A percentile compares a stretch with the other conserved stretches of the same genome.
Conservation (phyloP, 2,329 filamentous ascomycete genomes). For the Pezicula neosporulosa region DNA sequence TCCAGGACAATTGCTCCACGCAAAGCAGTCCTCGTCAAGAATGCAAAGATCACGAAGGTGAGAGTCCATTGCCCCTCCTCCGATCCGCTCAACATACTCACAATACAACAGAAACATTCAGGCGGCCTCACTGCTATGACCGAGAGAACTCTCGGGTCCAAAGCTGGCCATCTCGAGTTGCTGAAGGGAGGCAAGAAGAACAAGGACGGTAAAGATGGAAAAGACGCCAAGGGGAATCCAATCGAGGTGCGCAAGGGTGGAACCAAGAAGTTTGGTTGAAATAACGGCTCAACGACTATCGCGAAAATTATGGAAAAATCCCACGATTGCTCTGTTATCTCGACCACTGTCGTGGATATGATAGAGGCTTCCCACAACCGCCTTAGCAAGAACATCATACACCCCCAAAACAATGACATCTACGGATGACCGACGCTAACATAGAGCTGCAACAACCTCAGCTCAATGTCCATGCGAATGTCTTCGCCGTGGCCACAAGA, state of each 20-base stretch:
- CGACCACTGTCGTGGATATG: too few species aligned
- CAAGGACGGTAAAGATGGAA: conserved; percentile 34
- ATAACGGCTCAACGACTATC: too few species aligned
- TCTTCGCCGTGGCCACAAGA: too few species aligned
- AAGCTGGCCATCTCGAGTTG: conserved; percentile 68
- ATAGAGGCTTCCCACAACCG: too few species aligned
- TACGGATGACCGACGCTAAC: too few species aligned
- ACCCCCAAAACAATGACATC: too few species aligned
- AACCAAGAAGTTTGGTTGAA: conserved; percentile 30
- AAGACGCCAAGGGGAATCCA: conserved; percentile 32
- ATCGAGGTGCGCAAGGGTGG: conserved; percentile 26
- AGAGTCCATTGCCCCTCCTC: conserved; percentile 5
- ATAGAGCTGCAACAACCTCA: too few species aligned
- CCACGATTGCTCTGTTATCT: too few species aligned
- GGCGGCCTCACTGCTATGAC: conserved; percentile 61
- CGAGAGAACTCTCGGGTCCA: conserved; percentile 62
- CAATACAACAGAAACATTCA: conserved; percentile 49
- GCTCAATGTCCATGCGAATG: too few species aligned
- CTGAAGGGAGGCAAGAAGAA: conserved; percentile 64
- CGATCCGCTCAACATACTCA: not conserved
- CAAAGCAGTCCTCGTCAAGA: conserved; percentile 55
- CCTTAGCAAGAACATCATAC: too few species aligned
- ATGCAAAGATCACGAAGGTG: conserved; percentile 61
- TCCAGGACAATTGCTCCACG: conserved; percentile 63
- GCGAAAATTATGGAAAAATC: too few species aligned